Percentiles rank a stretch among this genome's conserved stretches.
Conservation (phyloP, 257 asterid genomes). For the Solanum lignicaule region DNA sequence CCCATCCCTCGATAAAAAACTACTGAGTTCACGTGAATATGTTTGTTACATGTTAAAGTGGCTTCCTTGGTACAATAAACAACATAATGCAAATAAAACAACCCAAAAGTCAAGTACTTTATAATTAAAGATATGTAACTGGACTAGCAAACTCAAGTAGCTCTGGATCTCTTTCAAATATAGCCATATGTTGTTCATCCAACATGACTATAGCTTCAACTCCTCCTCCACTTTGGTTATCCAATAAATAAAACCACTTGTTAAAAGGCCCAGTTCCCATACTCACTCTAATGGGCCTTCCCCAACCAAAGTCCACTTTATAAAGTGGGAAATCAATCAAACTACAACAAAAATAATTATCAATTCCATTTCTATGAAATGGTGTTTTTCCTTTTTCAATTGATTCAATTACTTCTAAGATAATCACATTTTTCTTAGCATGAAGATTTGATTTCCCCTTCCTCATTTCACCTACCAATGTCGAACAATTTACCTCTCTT, state of each 20-base stretch:
- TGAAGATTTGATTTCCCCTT: not conserved
- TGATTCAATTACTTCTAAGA: not conserved
- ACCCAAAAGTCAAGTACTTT: not conserved
- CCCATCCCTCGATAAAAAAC: not conserved
- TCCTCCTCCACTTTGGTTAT: not conserved
- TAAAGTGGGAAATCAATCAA: not conserved
- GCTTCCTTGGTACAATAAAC: not conserved
- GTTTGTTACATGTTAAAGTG: not conserved
- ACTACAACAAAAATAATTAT: not conserved
- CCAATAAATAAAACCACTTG: not conserved
- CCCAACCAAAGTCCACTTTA: not conserved
- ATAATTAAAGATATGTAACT: not conserved
- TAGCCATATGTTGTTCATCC: not conserved
- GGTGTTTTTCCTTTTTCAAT: not conserved
- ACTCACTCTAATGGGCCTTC: not conserved
- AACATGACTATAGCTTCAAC: not conserved
- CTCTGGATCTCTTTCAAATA: not conserved
- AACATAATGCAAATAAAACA: not conserved
- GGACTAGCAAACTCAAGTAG: not conserved
- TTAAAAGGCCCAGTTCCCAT: not conserved
- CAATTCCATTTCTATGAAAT: too few species aligned
- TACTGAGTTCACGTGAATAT: not conserved
- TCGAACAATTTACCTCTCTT: not conserved
- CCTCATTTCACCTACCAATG: not conserved
- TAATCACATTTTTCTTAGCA: not conserved